A percentile compares a stretch with the other conserved stretches of the same genome.
These are phyloP conservation scores for Teunomyces pallodes DNA, from an alignment of 805 yeast species.

Conservation along the genomic window DNA sequence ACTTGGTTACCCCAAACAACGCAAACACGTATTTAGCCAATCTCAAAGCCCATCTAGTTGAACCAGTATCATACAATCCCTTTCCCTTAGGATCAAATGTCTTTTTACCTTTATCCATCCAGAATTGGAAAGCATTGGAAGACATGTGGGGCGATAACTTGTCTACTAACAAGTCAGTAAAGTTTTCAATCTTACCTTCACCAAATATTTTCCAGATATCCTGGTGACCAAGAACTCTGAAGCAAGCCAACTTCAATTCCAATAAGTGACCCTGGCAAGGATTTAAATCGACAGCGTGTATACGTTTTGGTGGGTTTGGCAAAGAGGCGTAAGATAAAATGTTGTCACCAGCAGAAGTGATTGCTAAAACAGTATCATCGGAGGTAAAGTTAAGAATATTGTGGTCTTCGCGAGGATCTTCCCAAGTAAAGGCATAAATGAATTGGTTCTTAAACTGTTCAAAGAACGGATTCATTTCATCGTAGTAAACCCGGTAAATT, in stretches of 20 bases:
- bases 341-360: constrained; percentile 86
- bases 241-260: constrained; percentile 74
- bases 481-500: constrained; percentile 77
- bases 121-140: constrained; percentile 77
- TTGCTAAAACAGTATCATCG: constrained; percentile 73
- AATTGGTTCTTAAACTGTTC: constrained; percentile 75
- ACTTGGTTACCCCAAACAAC: constrained; percentile 48
- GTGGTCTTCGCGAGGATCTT: constrained; percentile 81
- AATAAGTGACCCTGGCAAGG: constrained; percentile 80
- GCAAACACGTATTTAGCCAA: constrained; percentile 60
- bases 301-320: constrained; percentile 69
- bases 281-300: constrained; percentile 83
- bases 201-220: constrained; percentile 79
- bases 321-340: constrained; percentile 69
- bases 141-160: constrained; percentile 70
- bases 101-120: constrained; percentile 62
- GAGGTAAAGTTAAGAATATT: constrained; percentile 58
- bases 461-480: constrained; percentile 64
- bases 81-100: constrained; percentile 54
- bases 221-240: constrained; percentile 50
- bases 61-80: constrained; percentile 74
- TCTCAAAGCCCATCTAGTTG: constrained; percentile 82
- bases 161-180: constrained; percentile 43
- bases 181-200: constrained; percentile 57
- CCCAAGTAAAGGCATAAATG: constrained; percentile 89